phyloP scores from a whole-genome alignment of 106 monocot genomes.

The Iris macrosiphon region DNA sequence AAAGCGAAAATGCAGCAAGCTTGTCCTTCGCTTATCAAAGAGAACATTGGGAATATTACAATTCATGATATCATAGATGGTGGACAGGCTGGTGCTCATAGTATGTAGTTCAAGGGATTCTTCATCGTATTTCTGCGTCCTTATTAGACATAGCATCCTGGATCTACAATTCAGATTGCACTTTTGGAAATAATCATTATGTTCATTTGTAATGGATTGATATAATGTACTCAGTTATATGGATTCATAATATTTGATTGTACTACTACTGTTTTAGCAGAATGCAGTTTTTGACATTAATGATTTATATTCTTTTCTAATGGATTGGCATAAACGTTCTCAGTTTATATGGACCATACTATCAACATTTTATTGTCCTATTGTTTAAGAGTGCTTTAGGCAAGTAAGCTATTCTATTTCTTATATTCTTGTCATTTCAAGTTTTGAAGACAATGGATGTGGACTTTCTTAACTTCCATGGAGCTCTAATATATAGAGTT shows the following conservation, averaged over 20 bases:
- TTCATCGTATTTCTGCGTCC: slow-evolving; percentile 5
- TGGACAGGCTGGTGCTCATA: slow-evolving; percentile 31
- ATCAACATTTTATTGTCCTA: no score
- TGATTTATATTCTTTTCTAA: no score
- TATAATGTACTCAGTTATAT: background rate
- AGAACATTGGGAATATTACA: slow-evolving; percentile 82
- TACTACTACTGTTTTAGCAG: no score
- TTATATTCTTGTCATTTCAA: no score
- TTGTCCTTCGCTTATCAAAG: slow-evolving; percentile 70
- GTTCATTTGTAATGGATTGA: background rate
- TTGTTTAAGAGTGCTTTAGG: background rate
- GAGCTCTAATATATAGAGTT: slow-evolving; percentile 23
- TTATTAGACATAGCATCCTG: slow-evolving; percentile 5
- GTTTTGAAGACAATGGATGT: slow-evolving; percentile 8
- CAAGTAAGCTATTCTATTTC: no score
- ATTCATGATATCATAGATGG: slow-evolving; percentile 64
- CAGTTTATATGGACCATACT: no score
- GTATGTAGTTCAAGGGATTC: slow-evolving; percentile 48
- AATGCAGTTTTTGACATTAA: no score
- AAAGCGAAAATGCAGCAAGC: slow-evolving; percentile 56
- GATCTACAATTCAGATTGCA: background rate
- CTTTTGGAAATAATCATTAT: background rate
- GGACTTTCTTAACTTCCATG: slow-evolving; percentile 1
- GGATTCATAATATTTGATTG: background rate
- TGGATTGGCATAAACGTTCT: no score